Conservation (phyloP, 2,329 filamentous ascomycete species). For the Colletotrichum echinochloae region DNA sequence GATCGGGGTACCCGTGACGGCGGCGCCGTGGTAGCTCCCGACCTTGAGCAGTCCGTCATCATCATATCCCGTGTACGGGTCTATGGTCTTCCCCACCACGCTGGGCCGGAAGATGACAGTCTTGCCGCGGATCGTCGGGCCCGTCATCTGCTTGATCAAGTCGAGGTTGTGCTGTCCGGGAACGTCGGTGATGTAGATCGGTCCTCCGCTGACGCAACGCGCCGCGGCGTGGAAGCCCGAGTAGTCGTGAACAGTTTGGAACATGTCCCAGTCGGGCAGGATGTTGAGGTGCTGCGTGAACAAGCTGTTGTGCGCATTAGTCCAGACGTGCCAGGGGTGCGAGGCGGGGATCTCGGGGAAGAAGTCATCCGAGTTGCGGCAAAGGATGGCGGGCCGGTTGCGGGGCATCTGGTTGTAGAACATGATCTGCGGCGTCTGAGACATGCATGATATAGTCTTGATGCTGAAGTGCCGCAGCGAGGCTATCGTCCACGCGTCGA, state of each 20-base stretch:
- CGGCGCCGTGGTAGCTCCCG: constrained; percentile 78
- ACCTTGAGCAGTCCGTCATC: constrained; percentile 81
- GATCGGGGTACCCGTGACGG: constrained; percentile 78
- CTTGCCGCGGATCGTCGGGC: constrained; percentile 74
- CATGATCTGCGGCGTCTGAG: constrained; percentile 85
- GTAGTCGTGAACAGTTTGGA: constrained; percentile 74
- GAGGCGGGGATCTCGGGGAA: constrained; percentile 84
- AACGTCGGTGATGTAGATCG: constrained; percentile 92
- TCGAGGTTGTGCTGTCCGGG: constrained; percentile 83
- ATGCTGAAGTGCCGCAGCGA: constrained; percentile 82
- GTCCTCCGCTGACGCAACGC: constrained; percentile 88
- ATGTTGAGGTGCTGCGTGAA: constrained; percentile 88
- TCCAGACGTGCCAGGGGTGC: constrained; percentile 95
- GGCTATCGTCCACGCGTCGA: constrained; percentile 87
- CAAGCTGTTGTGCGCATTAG: constrained; percentile 89
- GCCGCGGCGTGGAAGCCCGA: constrained; percentile 90
- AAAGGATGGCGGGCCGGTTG: constrained; percentile 78
- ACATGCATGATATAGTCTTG: constrained; percentile 94
- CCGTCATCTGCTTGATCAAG: constrained; percentile 85
- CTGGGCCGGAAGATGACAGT: constrained; percentile 87
- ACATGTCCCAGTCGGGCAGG: constrained; percentile 85
- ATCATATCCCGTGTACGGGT: constrained; percentile 81
- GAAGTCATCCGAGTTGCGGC: constrained; percentile 92
- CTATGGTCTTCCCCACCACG: constrained; percentile 76
- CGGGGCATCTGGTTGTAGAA: constrained; percentile 85